Conservation (phyloP, 2,329 filamentous ascomycete species). For the Epichloe typhina region DNA sequence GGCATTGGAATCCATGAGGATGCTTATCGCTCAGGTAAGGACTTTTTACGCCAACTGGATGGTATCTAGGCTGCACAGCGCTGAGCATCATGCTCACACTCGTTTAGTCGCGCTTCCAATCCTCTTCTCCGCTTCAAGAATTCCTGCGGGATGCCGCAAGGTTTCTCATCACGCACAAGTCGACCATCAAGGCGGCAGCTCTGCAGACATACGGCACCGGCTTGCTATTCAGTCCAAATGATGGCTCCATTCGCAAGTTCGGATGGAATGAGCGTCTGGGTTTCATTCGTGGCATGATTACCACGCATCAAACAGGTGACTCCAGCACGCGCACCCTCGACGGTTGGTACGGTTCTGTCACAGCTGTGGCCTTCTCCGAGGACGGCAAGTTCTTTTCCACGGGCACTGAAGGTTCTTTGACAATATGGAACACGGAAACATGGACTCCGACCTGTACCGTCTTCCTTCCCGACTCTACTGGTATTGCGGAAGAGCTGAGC, state of each 20-base stretch:
- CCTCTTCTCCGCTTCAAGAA: slow-evolving; percentile 5
- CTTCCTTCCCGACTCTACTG: slow-evolving; percentile 5
- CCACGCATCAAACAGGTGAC: slow-evolving; percentile 6
- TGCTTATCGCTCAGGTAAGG: slow-evolving; percentile 5
- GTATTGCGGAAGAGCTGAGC: slow-evolving; percentile 6
- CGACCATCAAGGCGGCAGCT: slow-evolving; percentile 15
- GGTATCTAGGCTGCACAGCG: background rate
- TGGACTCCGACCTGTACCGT: slow-evolving; percentile 5
- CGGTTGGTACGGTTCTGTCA: slow-evolving; percentile 6
- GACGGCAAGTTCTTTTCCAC: slow-evolving; percentile 6
- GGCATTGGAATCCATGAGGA: slow-evolving; percentile 3
- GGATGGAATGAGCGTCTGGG: slow-evolving; percentile 8
- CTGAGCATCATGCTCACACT: background rate
- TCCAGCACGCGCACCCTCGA: slow-evolving; percentile 5
- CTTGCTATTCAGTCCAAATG: slow-evolving; percentile 18
- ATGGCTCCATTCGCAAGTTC: slow-evolving; percentile 10
- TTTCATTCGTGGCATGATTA: slow-evolving; percentile 8
- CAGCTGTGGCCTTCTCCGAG: slow-evolving; percentile 6
- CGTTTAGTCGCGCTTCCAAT: background rate
- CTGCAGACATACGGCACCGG: slow-evolving; percentile 22
- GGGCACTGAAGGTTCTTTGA: slow-evolving; percentile 6
- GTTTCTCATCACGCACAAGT: slow-evolving; percentile 15
- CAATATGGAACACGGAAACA: slow-evolving; percentile 1
- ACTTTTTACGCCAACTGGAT: background rate
- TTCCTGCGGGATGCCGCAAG: slow-evolving; percentile 16